Evolutionary conservation across 2,329 filamentous ascomycete genomes (phyloP).

Genomic region (Ophiostoma piceae): DNA sequence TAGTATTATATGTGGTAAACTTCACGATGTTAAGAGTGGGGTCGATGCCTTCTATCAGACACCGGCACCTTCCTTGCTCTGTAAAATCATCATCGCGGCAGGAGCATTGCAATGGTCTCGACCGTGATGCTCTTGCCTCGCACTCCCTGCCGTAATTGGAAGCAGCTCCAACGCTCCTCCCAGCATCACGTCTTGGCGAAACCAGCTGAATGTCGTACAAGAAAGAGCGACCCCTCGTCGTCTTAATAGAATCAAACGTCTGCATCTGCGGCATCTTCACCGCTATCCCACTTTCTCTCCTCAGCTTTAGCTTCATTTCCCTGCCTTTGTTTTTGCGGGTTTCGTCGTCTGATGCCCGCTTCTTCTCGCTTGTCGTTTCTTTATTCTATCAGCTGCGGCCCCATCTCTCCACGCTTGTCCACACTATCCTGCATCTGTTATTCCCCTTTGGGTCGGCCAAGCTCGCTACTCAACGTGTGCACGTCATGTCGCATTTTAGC

Average conservation of each 20-base stretch:
- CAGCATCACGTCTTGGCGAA: neutral
- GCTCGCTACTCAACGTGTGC: neutral
- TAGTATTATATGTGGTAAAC: neutral
- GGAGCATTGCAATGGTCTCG: neutral
- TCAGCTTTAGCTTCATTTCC: conserved; percentile 3
- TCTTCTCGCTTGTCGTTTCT: neutral
- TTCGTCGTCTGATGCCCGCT: conserved; percentile 5
- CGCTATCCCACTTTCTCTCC: neutral
- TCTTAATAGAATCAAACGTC: neutral
- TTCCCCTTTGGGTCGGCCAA: conserved; percentile 28
- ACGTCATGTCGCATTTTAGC: neutral
- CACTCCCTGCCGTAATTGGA: neutral
- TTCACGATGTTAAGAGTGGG: neutral
- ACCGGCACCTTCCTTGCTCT: neutral
- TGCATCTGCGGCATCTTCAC: conserved; percentile 4
- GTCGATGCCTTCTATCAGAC: neutral
- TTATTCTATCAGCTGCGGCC: neutral
- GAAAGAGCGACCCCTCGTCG: neutral
- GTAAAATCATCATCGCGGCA: neutral
- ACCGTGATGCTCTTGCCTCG: neutral
- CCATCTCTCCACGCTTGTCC: neutral
- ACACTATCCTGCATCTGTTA: conserved; percentile 27
- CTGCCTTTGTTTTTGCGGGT: neutral
- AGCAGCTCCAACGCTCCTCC: neutral
- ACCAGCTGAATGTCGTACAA: neutral